Percentiles rank a stretch among this genome's conserved stretches.
Conservation (phyloP, 2,329 filamentous ascomycete genomes). For the Alternaria conjuncta region DNA sequence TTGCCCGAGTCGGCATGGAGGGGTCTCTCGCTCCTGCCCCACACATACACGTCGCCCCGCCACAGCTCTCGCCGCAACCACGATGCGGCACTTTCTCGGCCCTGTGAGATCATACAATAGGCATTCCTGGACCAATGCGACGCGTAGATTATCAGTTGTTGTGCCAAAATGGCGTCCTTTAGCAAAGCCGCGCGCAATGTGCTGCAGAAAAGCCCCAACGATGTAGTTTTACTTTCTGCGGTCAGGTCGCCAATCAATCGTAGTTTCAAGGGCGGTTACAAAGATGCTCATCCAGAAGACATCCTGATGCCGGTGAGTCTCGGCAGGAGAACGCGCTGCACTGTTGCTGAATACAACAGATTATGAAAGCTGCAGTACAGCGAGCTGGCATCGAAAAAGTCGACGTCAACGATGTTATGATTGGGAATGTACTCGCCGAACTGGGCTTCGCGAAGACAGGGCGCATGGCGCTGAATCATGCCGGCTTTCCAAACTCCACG, state of each 20-base stretch:
- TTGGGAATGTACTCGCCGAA: constrained; percentile 80
- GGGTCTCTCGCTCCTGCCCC: constrained; percentile 39
- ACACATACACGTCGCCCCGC: constrained; percentile 38
- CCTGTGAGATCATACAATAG: constrained; percentile 15
- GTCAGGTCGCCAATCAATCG: constrained; percentile 87
- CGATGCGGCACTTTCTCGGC: constrained; percentile 30
- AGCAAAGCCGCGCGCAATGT: constrained; percentile 59
- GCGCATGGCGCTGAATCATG: constrained; percentile 84
- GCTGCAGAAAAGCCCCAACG: constrained; percentile 86
- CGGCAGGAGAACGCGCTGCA: constrained; percentile 66
- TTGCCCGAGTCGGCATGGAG: constrained; percentile 36
- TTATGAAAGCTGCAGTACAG: constrained; percentile 67
- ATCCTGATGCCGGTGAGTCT: constrained; percentile 67
- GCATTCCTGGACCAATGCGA: constrained; percentile 1
- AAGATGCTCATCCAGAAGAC: constrained; percentile 89
- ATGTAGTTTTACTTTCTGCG: constrained; percentile 92
- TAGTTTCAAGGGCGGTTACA: constrained; percentile 88
- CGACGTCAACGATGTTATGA: constrained; percentile 38
- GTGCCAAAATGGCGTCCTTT: constrained; percentile 35
- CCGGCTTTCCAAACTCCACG: constrained; percentile 89
- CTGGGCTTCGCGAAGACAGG: constrained; percentile 87
- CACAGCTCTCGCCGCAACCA: constrained; percentile 24
- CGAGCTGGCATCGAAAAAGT: constrained; percentile 33
- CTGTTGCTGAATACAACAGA: constrained; percentile 62
- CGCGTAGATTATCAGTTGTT: background rate